These are phyloP conservation scores for Arthrobotrys iridis DNA, from an alignment of 2,329 filamentous ascomycete genomes.

Conservation along the genomic window DNA sequence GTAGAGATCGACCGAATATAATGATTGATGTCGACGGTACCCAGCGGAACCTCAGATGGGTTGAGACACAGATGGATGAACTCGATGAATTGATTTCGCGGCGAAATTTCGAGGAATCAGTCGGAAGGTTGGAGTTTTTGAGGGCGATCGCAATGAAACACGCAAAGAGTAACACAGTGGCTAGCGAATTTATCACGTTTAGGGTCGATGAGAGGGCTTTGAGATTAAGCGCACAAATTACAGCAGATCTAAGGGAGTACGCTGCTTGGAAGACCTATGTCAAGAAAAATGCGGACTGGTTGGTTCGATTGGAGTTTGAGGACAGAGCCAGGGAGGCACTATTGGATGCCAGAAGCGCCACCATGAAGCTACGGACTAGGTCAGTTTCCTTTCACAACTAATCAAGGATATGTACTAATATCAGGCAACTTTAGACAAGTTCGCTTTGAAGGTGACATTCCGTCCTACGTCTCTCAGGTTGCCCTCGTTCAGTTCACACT, in stretches of 20 bases:
- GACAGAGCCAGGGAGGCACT: conserved; percentile 89
- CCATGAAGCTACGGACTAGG: conserved; percentile 84
- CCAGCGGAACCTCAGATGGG: conserved; percentile 94
- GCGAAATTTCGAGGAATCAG: conserved; percentile 86
- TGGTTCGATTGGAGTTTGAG: conserved; percentile 87
- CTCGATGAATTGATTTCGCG: conserved; percentile 95
- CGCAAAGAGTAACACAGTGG: conserved; percentile 79
- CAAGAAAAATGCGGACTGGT: conserved; percentile 82
- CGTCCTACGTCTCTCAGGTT: conserved; percentile 91
- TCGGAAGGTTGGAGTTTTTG: conserved; percentile 83
- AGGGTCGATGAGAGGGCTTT: conserved; percentile 87
- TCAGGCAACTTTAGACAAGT: conserved; percentile 75
- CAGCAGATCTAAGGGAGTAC: conserved; percentile 78
- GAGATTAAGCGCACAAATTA: conserved; percentile 78
- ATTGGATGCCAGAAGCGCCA: conserved; percentile 78
- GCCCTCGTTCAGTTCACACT: conserved; percentile 96
- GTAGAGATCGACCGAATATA: conserved; percentile 77
- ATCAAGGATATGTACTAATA: background rate
- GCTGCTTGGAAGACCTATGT: conserved; percentile 81
- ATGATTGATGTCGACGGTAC: conserved; percentile 96
- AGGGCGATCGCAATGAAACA: conserved; percentile 80
- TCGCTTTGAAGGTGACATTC: conserved; percentile 92
- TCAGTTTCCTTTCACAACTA: conserved; percentile 62
- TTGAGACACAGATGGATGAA: conserved; percentile 93
- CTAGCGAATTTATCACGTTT: conserved; percentile 89